Conservation (phyloP, 495 filamentous ascomycete species). For the Chaetomium tenue region DNA sequence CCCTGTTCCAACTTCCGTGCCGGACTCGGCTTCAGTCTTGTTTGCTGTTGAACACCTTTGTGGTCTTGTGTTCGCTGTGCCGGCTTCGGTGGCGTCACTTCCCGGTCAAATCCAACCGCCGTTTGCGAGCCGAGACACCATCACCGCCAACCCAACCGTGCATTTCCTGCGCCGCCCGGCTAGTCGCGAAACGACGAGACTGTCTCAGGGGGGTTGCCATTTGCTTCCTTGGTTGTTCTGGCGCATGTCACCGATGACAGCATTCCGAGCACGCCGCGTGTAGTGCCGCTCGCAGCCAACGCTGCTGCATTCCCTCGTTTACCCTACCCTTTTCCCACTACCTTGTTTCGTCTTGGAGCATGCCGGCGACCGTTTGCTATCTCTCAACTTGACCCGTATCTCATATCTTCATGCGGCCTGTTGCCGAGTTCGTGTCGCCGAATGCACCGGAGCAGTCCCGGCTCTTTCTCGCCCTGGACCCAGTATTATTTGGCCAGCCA, state of each 20-base stretch:
- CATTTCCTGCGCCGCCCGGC: neutral
- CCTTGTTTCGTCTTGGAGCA: neutral
- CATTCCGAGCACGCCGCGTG: neutral
- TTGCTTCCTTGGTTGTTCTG: neutral
- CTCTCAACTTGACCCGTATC: neutral
- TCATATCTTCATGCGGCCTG: neutral
- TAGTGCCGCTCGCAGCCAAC: slow-evolving; percentile 1
- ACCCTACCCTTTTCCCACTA: neutral
- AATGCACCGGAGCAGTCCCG: slow-evolving; percentile 23
- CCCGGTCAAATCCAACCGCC: slow-evolving; percentile 17
- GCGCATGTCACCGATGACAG: neutral
- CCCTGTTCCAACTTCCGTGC: neutral
- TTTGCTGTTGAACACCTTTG: slow-evolving; percentile 12
- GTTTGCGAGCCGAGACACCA: slow-evolving; percentile 7
- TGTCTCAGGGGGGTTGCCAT: slow-evolving; percentile 2
- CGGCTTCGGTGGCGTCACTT: slow-evolving; percentile 24
- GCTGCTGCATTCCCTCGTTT: neutral
- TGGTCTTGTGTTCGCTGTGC: neutral
- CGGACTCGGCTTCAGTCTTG: slow-evolving; percentile 4
- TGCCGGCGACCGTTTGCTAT: neutral
- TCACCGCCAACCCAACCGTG: slow-evolving; percentile 7
- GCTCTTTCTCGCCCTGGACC: slow-evolving; percentile 35
- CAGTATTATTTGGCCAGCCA: slow-evolving; percentile 21
- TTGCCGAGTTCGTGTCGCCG: neutral
- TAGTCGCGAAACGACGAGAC: neutral